A percentile compares a stretch with the other conserved stretches of the same genome.
phyloP scores from a whole-genome alignment of 768 basidiomycete genomes.

The Boletellus ananas region DNA sequence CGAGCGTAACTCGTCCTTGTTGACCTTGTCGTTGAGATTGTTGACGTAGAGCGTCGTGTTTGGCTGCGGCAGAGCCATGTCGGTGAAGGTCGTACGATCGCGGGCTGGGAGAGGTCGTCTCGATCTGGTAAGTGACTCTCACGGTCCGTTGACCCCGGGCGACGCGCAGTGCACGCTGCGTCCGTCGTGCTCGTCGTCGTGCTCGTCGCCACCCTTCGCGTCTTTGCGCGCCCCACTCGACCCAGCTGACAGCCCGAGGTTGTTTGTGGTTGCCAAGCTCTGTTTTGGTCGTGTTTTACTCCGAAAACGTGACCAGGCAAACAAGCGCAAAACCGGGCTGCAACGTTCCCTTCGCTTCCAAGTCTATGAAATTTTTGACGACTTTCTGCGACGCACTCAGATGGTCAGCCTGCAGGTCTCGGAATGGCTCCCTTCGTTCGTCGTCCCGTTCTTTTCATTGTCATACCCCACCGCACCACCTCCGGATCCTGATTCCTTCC shows the following conservation, averaged over 20 bases:
- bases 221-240: not conserved
- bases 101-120: not conserved
- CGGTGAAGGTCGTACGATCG: not conserved
- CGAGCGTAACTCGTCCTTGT: conserved; percentile 81
- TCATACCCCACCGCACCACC: conserved; percentile 65
- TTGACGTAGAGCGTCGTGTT: conserved; percentile 88
- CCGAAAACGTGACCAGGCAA: conserved; percentile 29
- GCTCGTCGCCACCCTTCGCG: conserved; percentile 3
- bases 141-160: conserved; percentile 7
- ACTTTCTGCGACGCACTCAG: conserved; percentile 22
- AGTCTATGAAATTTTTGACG: conserved; percentile 37
- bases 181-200: conserved; percentile 3
- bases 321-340: conserved; percentile 29
- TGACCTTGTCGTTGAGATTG: conserved; percentile 89
- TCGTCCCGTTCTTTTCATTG: conserved; percentile 69
- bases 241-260: not conserved
- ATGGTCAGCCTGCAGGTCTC: conserved; percentile 37
- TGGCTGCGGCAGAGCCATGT: conserved; percentile 59
- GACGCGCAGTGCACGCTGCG: not conserved
- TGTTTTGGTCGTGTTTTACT: conserved; percentile 26
- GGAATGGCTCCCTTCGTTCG: conserved; percentile 47
- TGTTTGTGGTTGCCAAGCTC: conserved; percentile 8
- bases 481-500: conserved; percentile 65
- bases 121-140: conserved; percentile 22
- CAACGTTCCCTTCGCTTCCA: conserved; percentile 12